Percentiles rank a stretch among this genome's conserved stretches.
Evolutionary conservation across 2,329 filamentous ascomycete genomes (phyloP).

Genomic region (Calcarisporium arbuscula): DNA sequence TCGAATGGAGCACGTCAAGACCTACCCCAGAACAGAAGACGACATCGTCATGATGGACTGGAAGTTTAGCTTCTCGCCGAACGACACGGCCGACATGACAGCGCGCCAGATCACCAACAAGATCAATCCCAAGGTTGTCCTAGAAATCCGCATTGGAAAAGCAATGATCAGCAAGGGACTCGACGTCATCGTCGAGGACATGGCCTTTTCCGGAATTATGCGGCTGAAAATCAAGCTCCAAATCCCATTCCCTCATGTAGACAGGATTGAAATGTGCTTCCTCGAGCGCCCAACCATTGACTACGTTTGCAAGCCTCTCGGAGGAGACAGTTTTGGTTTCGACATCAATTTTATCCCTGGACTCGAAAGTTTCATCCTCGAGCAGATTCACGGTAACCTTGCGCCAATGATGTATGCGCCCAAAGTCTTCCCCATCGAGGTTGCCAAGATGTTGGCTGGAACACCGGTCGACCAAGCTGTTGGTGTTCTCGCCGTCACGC

Average conservation of each 20-base stretch:
- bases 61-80: conserved; percentile 99
- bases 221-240: conserved; percentile 96
- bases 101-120: conserved; percentile 86
- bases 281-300: conserved; percentile 83
- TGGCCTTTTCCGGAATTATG: conserved; percentile 94
- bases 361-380: conserved; percentile 86
- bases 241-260: conserved; percentile 90
- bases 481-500: conserved; percentile 83
- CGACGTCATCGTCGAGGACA: conserved; percentile 96
- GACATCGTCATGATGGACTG: conserved; percentile 98
- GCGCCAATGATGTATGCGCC: conserved; percentile 97
- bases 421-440: conserved; percentile 96
- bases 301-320: conserved; percentile 95
- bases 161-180: conserved; percentile 95
- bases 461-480: conserved; percentile 93
- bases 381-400: conserved; percentile 91
- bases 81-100: conserved; percentile 88
- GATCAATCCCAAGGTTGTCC: conserved; percentile 91
- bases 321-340: conserved; percentile 91
- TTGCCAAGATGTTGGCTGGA: conserved; percentile 95
- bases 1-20: conserved; percentile 95
- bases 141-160: conserved; percentile 92
- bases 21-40: conserved; percentile 90
- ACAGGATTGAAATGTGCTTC: conserved; percentile 93
- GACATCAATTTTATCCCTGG: conserved; percentile 99